Conservation (phyloP, 768 basidiomycete species). For the Fomitopsis pulvina region DNA sequence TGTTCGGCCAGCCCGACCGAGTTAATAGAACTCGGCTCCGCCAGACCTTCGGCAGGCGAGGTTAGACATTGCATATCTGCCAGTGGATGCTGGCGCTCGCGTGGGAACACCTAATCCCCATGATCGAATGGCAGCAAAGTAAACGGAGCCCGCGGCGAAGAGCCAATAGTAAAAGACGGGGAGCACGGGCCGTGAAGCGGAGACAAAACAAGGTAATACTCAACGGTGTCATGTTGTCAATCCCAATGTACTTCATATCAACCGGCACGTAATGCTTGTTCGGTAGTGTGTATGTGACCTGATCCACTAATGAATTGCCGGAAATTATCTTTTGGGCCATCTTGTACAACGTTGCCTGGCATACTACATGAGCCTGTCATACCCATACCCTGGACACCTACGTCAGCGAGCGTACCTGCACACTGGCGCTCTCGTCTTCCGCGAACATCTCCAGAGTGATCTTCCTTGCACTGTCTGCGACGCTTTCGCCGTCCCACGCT, state of each 20-base stretch:
- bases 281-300: conserved; percentile 70
- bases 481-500: conserved; percentile 54
- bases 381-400: no score
- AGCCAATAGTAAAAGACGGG: no score
- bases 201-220: conserved; percentile 10
- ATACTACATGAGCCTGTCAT: not conserved
- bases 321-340: conserved; percentile 72
- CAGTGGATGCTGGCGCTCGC: no score
- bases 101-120: no score
- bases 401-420: conserved; percentile 54
- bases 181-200: not conserved
- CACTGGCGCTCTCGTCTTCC: conserved; percentile 82
- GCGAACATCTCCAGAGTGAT: conserved; percentile 81
- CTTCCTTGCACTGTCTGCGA: conserved; percentile 44
- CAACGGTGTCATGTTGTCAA: conserved; percentile 67
- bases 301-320: conserved; percentile 53
- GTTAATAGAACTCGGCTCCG: no score
- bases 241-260: conserved; percentile 65
- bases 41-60: no score
- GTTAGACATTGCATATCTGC: no score
- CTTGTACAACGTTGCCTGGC: conserved; percentile 85
- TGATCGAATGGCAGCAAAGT: not conserved
- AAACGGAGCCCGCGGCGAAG: not conserved
- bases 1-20: no score
- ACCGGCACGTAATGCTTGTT: conserved; percentile 96